These are phyloP conservation scores for Aschersonia sp. DNA, from an alignment of 2,329 filamentous ascomycete genomes.

Conservation along the genomic window DNA sequence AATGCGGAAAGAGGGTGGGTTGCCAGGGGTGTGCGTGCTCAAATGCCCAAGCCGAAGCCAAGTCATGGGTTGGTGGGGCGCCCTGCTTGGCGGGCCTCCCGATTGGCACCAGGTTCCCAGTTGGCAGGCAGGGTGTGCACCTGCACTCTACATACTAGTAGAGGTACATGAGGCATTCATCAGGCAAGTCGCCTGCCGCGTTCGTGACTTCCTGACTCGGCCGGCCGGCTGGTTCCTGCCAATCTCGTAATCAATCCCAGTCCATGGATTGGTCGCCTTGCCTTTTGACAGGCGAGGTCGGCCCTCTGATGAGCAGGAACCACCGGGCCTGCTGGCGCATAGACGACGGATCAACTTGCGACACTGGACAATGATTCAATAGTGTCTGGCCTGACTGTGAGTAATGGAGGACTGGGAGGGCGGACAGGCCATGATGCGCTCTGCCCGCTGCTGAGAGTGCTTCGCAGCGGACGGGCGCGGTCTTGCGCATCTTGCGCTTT, in stretches of 20 bases:
- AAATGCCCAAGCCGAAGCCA: not conserved
- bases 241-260: not conserved
- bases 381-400: not conserved
- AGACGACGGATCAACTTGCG: not conserved
- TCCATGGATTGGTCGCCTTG: not conserved
- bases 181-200: not conserved
- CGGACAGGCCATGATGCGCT: too few relatives aligned
- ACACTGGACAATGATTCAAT: not conserved
- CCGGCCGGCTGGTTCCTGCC: too few relatives aligned
- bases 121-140: not conserved
- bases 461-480: too few relatives aligned
- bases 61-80: not conserved
- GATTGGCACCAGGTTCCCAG: not conserved
- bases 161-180: not conserved
- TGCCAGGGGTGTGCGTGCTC: constrained; percentile 7
- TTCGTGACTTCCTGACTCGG: not conserved
- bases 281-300: not conserved
- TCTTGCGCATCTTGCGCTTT: too few relatives aligned
- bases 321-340: not conserved
- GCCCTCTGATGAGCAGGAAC: not conserved
- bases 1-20: constrained; percentile 12
- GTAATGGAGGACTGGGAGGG: too few relatives aligned
- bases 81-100: not conserved
- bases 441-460: too few relatives aligned
- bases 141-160: too few relatives aligned